A percentile compares a stretch with the other conserved stretches of the same genome.
These are phyloP conservation scores for Colletotrichum sidae DNA, from an alignment of 2,329 filamentous ascomycete species.

Conservation along the genomic window DNA sequence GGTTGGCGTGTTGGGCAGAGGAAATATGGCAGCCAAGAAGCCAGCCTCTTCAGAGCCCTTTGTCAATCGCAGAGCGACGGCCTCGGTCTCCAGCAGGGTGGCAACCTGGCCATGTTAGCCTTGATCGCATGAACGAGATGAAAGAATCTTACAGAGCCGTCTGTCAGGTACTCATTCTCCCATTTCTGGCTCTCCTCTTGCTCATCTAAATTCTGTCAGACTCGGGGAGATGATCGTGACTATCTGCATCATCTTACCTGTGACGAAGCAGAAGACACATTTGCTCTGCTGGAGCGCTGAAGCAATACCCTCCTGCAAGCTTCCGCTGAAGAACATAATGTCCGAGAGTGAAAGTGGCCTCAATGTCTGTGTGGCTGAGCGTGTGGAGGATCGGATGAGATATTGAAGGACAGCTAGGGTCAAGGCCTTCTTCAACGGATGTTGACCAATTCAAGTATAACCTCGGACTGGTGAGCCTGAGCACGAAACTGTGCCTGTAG, in stretches of 20 bases:
- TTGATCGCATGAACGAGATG: not conserved
- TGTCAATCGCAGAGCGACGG: slow-evolving; percentile 76
- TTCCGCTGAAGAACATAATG: slow-evolving; percentile 84
- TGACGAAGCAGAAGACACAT: slow-evolving; percentile 86
- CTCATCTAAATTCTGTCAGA: slow-evolving; percentile 64
- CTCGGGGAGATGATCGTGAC: no score
- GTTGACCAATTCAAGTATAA: no score
- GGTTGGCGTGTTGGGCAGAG: slow-evolving; percentile 81
- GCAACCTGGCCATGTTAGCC: slow-evolving; percentile 19
- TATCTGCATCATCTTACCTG: slow-evolving; percentile 62
- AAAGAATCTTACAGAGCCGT: slow-evolving; percentile 60
- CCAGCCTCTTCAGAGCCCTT: slow-evolving; percentile 83
- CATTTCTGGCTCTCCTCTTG: slow-evolving; percentile 76
- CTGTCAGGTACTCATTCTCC: slow-evolving; percentile 76
- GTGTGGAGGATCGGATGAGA: not conserved
- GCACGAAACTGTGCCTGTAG: no score
- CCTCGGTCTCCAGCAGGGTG: slow-evolving; percentile 51
- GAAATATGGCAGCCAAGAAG: slow-evolving; percentile 85
- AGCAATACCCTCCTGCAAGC: slow-evolving; percentile 83
- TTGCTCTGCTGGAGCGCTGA: slow-evolving; percentile 80
- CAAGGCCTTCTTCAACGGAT: no score
- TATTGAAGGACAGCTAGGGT: no score
- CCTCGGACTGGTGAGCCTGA: no score
- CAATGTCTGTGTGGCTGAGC: not conserved
- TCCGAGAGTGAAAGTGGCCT: not conserved